Conservation (phyloP, 2,329 filamentous ascomycete species). For the Dothistroma pini region DNA sequence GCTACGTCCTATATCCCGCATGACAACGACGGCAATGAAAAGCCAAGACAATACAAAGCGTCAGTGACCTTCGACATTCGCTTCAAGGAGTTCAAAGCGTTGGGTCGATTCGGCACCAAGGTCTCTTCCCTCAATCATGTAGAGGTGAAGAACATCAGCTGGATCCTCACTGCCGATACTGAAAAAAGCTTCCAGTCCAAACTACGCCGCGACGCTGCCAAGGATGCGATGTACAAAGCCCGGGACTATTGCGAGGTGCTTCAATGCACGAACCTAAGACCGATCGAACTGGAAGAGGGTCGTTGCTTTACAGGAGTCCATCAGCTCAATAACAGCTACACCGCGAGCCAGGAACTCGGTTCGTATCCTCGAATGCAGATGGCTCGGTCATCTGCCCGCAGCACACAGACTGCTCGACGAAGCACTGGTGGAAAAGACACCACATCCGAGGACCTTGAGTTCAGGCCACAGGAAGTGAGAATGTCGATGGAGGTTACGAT, state of each 20-base stretch:
- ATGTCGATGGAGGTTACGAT: conserved; percentile 23
- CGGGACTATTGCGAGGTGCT: conserved; percentile 25
- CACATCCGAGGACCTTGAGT: conserved; percentile 17
- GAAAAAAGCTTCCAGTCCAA: conserved; percentile 18
- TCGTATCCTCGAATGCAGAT: neutral
- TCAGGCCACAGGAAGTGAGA: conserved; percentile 23
- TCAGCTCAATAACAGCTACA: neutral
- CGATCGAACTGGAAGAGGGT: conserved; percentile 20
- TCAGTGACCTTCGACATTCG: conserved; percentile 25
- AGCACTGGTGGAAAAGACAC: neutral
- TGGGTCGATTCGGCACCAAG: conserved; percentile 20
- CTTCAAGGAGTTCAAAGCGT: conserved; percentile 24
- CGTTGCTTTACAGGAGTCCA: conserved; percentile 1
- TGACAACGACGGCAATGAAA: conserved; percentile 9
- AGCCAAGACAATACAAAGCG: conserved; percentile 15
- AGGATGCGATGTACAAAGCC: conserved; percentile 23
- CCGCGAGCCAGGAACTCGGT: neutral
- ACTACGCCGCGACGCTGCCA: conserved; percentile 21
- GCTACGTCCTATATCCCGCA: conserved; percentile 17
- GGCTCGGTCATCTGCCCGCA: neutral
- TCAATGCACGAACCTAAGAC: conserved; percentile 16
- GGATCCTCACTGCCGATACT: conserved; percentile 18
- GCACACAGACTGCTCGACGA: neutral
- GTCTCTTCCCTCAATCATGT: conserved; percentile 17
- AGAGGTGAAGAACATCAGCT: conserved; percentile 3